Evolutionary conservation across 2,329 filamentous ascomycete species (phyloP).

Genomic region (Aspergillus pseudoterreus): DNA sequence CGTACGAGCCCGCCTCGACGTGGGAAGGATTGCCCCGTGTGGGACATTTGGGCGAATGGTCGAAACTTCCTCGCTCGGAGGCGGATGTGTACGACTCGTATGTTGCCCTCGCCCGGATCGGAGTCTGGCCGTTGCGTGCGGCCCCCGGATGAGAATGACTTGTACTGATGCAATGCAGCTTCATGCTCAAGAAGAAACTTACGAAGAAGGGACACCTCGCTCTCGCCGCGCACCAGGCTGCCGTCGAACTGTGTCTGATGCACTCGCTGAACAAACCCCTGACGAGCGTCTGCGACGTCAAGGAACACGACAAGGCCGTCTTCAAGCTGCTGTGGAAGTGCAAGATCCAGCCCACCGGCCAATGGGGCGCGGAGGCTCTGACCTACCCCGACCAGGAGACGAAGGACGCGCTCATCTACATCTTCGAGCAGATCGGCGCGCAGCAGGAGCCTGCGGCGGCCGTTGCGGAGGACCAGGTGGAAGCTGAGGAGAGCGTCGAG

Average conservation of each 20-base stretch:
- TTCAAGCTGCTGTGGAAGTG: slow-evolving; percentile 30
- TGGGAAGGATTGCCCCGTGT: slow-evolving; percentile 55
- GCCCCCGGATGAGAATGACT: too few species aligned
- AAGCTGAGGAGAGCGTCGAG: slow-evolving; percentile 8
- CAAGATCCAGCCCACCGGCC: slow-evolving; percentile 24
- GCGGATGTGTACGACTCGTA: slow-evolving; percentile 43
- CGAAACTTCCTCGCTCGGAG: slow-evolving; percentile 30
- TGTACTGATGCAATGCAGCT: slow-evolving; percentile 15
- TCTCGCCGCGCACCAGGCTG: slow-evolving; percentile 51
- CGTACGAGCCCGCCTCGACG: slow-evolving; percentile 45
- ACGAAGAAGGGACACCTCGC: slow-evolving; percentile 33
- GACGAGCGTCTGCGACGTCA: slow-evolving; percentile 30
- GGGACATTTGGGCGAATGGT: slow-evolving; percentile 47
- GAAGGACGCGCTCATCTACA: slow-evolving; percentile 30
- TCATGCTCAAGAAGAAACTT: slow-evolving; percentile 36
- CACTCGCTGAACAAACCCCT: slow-evolving; percentile 40
- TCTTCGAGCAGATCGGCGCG: slow-evolving; percentile 33
- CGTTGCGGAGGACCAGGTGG: slow-evolving; percentile 6
- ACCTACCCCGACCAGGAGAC: slow-evolving; percentile 29
- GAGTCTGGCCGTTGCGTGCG: too few species aligned
- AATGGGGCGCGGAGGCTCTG: slow-evolving; percentile 23
- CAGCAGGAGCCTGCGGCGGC: slow-evolving; percentile 10
- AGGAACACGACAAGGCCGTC: slow-evolving; percentile 27
- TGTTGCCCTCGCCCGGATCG: slow-evolving; percentile 12
- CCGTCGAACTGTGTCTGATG: slow-evolving; percentile 55